Percentiles rank a stretch among this genome's conserved stretches.
Conservation (phyloP, 2,329 filamentous ascomycete genomes). For the Talaromyces funiculosus region DNA sequence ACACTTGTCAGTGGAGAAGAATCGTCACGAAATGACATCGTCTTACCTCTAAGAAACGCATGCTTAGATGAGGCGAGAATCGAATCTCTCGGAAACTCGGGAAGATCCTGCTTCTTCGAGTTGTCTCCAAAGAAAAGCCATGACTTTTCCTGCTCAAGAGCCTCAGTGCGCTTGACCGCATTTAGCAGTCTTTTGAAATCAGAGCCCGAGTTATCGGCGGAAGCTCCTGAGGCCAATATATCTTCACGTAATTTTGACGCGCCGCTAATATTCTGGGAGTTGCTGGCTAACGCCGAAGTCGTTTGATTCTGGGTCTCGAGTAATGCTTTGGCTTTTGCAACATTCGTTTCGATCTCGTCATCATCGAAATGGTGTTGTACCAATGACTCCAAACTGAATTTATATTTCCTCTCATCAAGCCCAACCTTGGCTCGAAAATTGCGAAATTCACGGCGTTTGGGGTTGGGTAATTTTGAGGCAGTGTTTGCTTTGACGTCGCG, state of each 20-base stretch:
- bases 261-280: conserved; percentile 5
- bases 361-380: conserved; percentile 56
- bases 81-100: conserved; percentile 31
- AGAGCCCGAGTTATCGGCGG: conserved; percentile 39
- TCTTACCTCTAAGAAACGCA: conserved; percentile 30
- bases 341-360: conserved; percentile 52
- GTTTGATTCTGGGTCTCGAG: conserved; percentile 21
- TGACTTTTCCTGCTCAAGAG: conserved; percentile 46
- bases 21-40: background rate
- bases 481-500: conserved; percentile 9
- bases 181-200: conserved; percentile 46
- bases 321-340: conserved; percentile 34
- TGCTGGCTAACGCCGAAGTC: background rate
- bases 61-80: conserved; percentile 29
- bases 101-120: conserved; percentile 18
- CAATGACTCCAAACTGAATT: conserved; percentile 59
- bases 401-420: conserved; percentile 46
- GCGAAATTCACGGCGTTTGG: conserved; percentile 4
- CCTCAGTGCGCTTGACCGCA: conserved; percentile 58
- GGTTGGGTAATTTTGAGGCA: conserved; percentile 13
- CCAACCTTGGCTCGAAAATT: conserved; percentile 3
- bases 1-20: background rate
- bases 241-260: conserved; percentile 29
- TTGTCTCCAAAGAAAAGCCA: conserved; percentile 54
- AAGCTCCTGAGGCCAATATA: conserved; percentile 40